These are phyloP conservation scores for Neolentinus lepideus DNA, from an alignment of 1,284 basidiomycete species.

Conservation along the genomic window DNA sequence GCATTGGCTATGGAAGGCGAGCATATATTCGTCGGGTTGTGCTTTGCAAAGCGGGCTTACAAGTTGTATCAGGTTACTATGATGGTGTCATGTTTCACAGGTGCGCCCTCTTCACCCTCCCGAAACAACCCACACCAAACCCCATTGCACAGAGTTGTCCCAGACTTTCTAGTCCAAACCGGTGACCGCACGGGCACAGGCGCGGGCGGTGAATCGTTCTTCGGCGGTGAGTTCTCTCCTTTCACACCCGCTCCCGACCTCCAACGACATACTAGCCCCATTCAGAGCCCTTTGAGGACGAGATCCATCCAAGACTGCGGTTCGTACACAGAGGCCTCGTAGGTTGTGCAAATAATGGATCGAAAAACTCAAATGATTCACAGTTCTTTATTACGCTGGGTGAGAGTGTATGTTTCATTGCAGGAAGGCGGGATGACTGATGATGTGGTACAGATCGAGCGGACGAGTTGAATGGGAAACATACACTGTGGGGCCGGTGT, in stretches of 20 bases:
- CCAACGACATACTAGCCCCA: not conserved
- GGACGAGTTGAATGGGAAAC: constrained; percentile 84
- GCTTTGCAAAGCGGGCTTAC: not conserved
- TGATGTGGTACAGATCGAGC: constrained; percentile 57
- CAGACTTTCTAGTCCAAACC: constrained; percentile 88
- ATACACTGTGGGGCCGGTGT: constrained; percentile 80
- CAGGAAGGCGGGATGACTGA: constrained; percentile 2
- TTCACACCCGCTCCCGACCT: constrained; percentile 3
- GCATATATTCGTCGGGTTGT: constrained; percentile 21
- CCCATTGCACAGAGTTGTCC: constrained; percentile 51
- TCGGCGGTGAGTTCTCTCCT: constrained; percentile 53
- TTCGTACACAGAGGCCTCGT: constrained; percentile 85
- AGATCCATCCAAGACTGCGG: constrained; percentile 86
- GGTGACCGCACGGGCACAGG: constrained; percentile 95
- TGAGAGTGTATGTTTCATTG: constrained; percentile 23
- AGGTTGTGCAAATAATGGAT: constrained; percentile 90
- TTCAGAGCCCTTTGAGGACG: constrained; percentile 84
- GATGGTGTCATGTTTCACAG: constrained; percentile 93
- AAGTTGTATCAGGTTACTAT: constrained; percentile 71
- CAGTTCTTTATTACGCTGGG: constrained; percentile 92
- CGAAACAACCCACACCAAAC: not conserved
- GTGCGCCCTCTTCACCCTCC: constrained; percentile 26
- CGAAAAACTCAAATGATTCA: constrained; percentile 79
- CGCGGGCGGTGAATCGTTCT: constrained; percentile 86
- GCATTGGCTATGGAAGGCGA: constrained; percentile 85